Conservation (phyloP, 2,329 filamentous ascomycete species). For the Tolypocladium inflatum region DNA sequence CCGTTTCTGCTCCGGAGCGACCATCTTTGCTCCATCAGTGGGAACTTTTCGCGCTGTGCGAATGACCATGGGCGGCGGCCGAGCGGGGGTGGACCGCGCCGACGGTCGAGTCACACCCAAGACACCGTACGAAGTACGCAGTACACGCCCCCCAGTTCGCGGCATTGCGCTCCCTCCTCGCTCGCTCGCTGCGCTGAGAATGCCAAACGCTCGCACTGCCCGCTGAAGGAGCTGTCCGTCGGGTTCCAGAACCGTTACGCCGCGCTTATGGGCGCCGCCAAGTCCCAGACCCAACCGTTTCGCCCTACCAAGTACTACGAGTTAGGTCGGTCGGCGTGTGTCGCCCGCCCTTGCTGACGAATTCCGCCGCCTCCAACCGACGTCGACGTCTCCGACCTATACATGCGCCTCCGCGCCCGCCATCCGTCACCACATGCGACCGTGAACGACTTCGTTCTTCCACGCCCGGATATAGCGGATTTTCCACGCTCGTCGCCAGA, state of each 20-base stretch:
- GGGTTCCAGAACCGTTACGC: neutral
- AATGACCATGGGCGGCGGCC: neutral
- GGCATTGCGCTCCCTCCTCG: no score
- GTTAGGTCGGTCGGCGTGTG: no score
- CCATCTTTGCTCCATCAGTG: neutral
- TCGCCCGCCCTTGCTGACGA: neutral
- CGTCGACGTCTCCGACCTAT: neutral
- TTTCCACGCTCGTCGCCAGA: neutral
- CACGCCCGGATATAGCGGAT: neutral
- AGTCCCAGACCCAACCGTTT: neutral
- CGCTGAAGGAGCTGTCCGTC: neutral
- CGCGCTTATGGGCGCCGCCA: neutral
- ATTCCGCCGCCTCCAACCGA: neutral
- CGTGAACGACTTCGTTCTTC: neutral
- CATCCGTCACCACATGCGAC: neutral
- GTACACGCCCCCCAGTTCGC: neutral
- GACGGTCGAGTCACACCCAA: neutral
- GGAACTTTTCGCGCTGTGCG: neutral
- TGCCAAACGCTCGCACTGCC: neutral
- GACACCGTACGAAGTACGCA: no score
- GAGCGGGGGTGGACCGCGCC: neutral
- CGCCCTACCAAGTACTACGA: no score
- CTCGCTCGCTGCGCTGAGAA: neutral
- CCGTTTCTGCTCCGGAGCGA: neutral
- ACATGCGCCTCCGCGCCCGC: neutral